phyloP scores from a whole-genome alignment of 257 asterid genomes.

The Lycium ferocissimum region DNA sequence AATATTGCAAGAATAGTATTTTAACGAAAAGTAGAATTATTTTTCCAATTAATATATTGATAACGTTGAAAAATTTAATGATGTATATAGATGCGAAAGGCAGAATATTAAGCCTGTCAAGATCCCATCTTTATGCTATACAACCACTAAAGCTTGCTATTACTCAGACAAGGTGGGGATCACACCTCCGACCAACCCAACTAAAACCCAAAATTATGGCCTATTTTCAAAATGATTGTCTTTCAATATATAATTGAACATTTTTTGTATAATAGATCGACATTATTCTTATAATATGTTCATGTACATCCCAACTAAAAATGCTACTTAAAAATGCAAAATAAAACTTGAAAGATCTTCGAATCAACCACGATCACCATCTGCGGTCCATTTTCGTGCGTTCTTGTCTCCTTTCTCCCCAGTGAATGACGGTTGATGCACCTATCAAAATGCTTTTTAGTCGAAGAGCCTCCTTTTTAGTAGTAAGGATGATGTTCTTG shows the following conservation, averaged over 20 bases:
- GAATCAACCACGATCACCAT: neutral
- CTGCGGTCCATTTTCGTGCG: neutral
- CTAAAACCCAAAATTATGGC: slow-evolving; percentile 29
- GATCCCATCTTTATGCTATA: neutral
- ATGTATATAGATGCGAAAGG: neutral
- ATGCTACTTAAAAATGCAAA: neutral
- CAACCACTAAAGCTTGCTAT: slow-evolving; percentile 17
- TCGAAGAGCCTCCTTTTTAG: no score
- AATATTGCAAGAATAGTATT: neutral
- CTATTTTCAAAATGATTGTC: neutral
- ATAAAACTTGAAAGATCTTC: neutral
- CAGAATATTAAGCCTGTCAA: neutral
- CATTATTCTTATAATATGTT: slow-evolving; percentile 9
- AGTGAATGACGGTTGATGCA: neutral
- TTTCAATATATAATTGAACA: neutral
- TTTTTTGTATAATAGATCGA: neutral
- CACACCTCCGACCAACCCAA: slow-evolving; percentile 28
- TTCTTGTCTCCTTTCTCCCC: neutral
- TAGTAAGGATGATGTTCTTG: neutral
- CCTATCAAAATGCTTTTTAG: neutral
- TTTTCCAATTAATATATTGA: neutral
- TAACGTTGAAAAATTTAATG: neutral
- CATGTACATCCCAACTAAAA: neutral
- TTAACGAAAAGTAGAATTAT: neutral
- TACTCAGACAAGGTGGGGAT: slow-evolving; percentile 27